Conservation (phyloP, 2,329 filamentous ascomycete species). For the Pseudogymnoascus sp. region DNA sequence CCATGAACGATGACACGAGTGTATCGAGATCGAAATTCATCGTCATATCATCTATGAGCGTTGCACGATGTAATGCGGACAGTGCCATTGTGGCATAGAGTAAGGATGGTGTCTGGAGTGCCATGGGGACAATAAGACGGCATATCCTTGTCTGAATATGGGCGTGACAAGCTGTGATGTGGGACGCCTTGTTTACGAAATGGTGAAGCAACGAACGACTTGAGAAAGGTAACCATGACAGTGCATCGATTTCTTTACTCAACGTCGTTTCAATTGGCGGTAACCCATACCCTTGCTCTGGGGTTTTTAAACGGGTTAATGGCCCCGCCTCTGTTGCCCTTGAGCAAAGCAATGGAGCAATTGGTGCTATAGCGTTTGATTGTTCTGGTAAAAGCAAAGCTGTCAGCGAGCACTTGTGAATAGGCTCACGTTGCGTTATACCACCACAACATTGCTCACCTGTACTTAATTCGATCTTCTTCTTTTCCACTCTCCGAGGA, state of each 20-base stretch:
- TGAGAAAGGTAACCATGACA: conserved; percentile 28
- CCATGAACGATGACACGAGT: conserved; percentile 32
- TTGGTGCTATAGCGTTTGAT: not conserved
- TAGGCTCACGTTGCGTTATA: not conserved
- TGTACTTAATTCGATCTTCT: conserved; percentile 28
- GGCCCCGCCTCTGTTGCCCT: not conserved
- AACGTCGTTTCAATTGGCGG: conserved; percentile 18
- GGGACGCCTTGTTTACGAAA: conserved; percentile 33
- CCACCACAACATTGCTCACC: conserved; percentile 30
- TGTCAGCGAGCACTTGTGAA: not conserved
- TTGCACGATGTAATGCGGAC: conserved; percentile 34
- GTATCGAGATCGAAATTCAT: conserved; percentile 30
- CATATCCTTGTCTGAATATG: conserved; percentile 35
- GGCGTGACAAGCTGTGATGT: conserved; percentile 32
- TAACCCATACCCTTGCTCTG: not conserved
- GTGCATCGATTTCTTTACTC: conserved; percentile 28
- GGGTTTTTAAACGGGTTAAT: conserved; percentile 2
- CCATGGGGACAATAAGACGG: conserved; percentile 35
- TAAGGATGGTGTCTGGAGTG: conserved; percentile 33
- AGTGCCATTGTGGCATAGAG: conserved; percentile 35
- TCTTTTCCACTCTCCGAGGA: conserved; percentile 32
- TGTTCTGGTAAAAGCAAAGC: not conserved
- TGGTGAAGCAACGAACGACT: conserved; percentile 33
- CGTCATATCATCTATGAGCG: conserved; percentile 27
- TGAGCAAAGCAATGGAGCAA: not conserved